These are phyloP conservation scores for Cadophora malorum DNA, from an alignment of 2,329 filamentous ascomycete genomes.

Conservation along the genomic window DNA sequence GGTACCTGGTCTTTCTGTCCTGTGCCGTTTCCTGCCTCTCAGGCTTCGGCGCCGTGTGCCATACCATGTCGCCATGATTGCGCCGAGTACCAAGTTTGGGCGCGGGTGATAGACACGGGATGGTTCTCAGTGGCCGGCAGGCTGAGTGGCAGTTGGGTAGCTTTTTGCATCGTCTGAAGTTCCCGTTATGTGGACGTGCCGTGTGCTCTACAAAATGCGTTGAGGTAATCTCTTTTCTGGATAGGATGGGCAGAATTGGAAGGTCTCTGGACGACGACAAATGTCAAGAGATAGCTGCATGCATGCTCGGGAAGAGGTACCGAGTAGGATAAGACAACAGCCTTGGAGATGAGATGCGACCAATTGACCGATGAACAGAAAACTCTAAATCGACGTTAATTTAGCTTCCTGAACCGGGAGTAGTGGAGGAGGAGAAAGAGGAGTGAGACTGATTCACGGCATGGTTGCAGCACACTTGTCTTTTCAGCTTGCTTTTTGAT, in stretches of 20 bases:
- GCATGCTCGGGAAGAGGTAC: background rate
- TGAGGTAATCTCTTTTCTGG: background rate
- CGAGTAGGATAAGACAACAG: background rate
- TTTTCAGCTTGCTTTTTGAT: background rate
- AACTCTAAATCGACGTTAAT: slow-evolving; percentile 5
- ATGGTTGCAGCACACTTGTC: background rate
- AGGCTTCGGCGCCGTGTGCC: background rate
- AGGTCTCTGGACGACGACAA: background rate
- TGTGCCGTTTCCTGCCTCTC: background rate
- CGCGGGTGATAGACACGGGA: slow-evolving; percentile 10
- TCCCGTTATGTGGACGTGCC: background rate
- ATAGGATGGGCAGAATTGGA: background rate
- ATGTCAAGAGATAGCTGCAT: background rate
- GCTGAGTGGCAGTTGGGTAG: background rate
- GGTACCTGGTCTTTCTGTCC: background rate
- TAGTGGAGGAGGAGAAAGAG: background rate
- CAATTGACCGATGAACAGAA: background rate
- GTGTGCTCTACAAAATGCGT: background rate
- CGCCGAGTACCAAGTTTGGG: slow-evolving; percentile 11
- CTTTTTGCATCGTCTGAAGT: background rate
- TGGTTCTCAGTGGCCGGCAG: background rate
- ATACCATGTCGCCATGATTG: slow-evolving; percentile 4
- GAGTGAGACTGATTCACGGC: background rate
- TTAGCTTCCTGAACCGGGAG: background rate
- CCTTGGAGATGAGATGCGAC: background rate